Evolutionary conservation across 1,139 yeast genomes (phyloP).

Genomic region (Geotrichum siamense): DNA sequence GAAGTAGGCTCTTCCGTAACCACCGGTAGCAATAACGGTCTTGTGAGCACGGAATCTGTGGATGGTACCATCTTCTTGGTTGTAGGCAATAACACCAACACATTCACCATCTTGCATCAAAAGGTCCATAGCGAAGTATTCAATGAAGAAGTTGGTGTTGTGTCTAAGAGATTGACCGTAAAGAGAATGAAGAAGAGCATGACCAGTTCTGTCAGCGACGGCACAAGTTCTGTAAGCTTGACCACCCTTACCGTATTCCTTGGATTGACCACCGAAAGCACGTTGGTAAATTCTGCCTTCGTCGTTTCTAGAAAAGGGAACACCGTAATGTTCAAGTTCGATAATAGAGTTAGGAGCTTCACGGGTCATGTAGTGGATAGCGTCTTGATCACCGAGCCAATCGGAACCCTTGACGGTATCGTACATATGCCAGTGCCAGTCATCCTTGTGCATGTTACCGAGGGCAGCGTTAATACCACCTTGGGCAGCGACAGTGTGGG

Average conservation of each 20-base stretch:
- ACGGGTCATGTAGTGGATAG: conserved; percentile 97
- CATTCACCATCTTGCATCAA: conserved; percentile 94
- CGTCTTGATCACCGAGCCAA: conserved; percentile 99
- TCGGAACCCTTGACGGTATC: conserved; percentile 99
- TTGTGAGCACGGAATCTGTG: conserved; percentile 97
- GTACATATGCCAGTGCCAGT: conserved; percentile 99
- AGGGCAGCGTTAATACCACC: conserved; percentile 99
- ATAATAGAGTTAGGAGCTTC: conserved; percentile 96
- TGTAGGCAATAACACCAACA: conserved; percentile 95
- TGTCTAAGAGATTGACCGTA: conserved; percentile 96
- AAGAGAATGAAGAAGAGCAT: conserved; percentile 89
- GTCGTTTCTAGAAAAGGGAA: conserved; percentile 95
- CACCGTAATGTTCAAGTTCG: conserved; percentile 96
- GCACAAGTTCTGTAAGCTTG: conserved; percentile 99
- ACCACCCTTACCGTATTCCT: conserved; percentile 95
- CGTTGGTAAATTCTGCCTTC: conserved; percentile 97
- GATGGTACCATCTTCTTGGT: conserved; percentile 97
- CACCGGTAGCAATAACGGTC: conserved; percentile 97
- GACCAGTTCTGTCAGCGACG: conserved; percentile 98
- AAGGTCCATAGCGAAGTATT: conserved; percentile 91
- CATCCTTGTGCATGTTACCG: conserved; percentile 93
- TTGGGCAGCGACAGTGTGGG: conserved; percentile 98
- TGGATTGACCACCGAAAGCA: conserved; percentile 98
- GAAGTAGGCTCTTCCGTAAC: conserved; percentile 97
- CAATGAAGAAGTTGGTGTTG: conserved; percentile 96